Percentiles rank a stretch among this genome's conserved stretches.
These are phyloP conservation scores for Penicillium rolfsii DNA, from an alignment of 2,329 filamentous ascomycete genomes.

Conservation along the genomic window DNA sequence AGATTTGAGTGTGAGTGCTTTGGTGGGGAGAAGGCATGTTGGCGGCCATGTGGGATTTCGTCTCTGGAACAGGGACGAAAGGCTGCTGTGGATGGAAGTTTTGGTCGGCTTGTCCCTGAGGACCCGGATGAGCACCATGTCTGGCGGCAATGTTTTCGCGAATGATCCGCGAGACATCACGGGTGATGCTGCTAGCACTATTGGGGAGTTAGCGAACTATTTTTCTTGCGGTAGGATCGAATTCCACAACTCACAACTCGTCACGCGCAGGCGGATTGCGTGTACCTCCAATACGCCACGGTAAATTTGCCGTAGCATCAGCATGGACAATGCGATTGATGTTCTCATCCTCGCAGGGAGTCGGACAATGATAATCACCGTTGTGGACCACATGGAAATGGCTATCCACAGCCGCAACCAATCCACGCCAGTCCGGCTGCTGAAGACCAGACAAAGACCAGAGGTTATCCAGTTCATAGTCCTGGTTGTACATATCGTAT, in stretches of 20 bases:
- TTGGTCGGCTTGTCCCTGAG: conserved; percentile 9
- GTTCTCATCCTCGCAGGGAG: conserved; percentile 40
- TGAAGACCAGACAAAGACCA: conserved; percentile 48
- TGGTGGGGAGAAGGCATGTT: conserved; percentile 5
- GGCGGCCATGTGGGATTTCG: neutral
- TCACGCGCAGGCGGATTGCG: conserved; percentile 37
- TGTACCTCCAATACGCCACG: conserved; percentile 44
- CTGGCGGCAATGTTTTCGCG: conserved; percentile 40
- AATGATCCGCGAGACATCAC: conserved; percentile 48
- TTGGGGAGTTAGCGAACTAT: conserved; percentile 27
- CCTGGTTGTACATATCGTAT: conserved; percentile 46
- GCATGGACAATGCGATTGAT: conserved; percentile 43
- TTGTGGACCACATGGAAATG: conserved; percentile 48
- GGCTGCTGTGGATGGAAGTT: conserved; percentile 27
- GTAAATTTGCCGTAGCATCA: conserved; percentile 34
- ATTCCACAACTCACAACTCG: conserved; percentile 43
- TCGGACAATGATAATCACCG: conserved; percentile 38
- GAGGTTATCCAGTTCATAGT: conserved; percentile 46
- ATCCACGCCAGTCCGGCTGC: conserved; percentile 47
- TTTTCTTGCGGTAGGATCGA: too few species aligned
- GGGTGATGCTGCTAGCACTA: conserved; percentile 48
- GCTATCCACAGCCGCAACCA: conserved; percentile 50
- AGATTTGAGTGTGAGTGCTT: conserved; percentile 28
- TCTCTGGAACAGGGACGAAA: conserved; percentile 22
- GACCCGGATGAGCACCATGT: conserved; percentile 21